phyloP scores from a whole-genome alignment of 2,329 filamentous ascomycete genomes.

The Penicillium sp. region DNA sequence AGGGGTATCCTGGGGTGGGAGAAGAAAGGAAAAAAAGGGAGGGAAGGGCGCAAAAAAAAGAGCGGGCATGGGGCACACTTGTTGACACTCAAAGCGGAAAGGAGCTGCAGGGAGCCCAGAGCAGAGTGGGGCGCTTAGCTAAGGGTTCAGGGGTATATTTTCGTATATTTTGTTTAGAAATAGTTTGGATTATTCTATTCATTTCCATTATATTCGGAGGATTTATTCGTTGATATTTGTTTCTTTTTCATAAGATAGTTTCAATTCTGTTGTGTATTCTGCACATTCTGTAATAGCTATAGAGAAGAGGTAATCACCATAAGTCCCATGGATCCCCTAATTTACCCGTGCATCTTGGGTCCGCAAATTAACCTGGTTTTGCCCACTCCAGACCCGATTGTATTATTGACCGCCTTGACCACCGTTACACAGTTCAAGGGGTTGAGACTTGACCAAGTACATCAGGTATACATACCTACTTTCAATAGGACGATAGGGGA shows the following conservation, averaged over 20 bases:
- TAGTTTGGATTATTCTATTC: not conserved
- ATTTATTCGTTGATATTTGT: too few species aligned
- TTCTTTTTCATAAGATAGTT: too few species aligned
- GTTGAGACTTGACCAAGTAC: not conserved
- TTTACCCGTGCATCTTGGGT: slow-evolving; percentile 21
- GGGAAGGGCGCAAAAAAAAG: slow-evolving; percentile 21
- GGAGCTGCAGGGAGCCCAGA: slow-evolving; percentile 26
- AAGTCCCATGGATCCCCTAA: slow-evolving; percentile 11
- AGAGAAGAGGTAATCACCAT: not conserved
- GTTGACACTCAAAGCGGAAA: slow-evolving; percentile 22
- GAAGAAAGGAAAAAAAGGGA: slow-evolving; percentile 19
- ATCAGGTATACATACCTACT: too few species aligned
- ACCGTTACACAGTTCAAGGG: slow-evolving; percentile 2
- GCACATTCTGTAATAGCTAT: too few species aligned
- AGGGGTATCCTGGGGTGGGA: slow-evolving; percentile 15
- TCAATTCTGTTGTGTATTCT: too few species aligned
- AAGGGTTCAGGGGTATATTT: slow-evolving; percentile 16
- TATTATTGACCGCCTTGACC: slow-evolving; percentile 3
- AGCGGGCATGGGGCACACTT: slow-evolving; percentile 12
- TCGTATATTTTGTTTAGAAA: not conserved
- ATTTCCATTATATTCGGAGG: not conserved
- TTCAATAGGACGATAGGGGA: too few species aligned
- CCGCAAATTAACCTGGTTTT: slow-evolving; percentile 10
- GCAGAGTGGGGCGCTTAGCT: slow-evolving; percentile 17
- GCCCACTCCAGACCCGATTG: slow-evolving; percentile 7